A percentile compares a stretch with the other conserved stretches of the same genome.
Evolutionary conservation across 495 filamentous ascomycete species (phyloP).

Genomic region (Apodospora peruviana): DNA sequence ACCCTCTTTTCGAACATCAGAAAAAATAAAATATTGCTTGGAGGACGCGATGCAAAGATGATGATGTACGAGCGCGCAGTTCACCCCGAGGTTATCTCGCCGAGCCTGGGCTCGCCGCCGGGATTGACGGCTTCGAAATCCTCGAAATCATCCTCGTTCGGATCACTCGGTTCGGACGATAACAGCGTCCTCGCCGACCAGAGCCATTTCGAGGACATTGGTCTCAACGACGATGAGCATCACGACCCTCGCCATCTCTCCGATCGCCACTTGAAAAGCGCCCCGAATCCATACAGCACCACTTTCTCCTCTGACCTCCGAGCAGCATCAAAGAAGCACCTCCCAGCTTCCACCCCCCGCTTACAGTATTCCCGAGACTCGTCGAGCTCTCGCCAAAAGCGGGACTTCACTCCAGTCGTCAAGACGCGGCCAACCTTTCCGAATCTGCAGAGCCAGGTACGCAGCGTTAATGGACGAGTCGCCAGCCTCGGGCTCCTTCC

Average conservation of each 20-base stretch:
- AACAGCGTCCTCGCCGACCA: slow-evolving; percentile 62
- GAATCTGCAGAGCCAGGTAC: slow-evolving; percentile 23
- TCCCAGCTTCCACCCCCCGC: slow-evolving; percentile 25
- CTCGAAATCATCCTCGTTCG: slow-evolving; percentile 85
- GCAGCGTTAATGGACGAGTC: slow-evolving; percentile 25
- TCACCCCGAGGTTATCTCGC: slow-evolving; percentile 33
- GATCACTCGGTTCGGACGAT: slow-evolving; percentile 66
- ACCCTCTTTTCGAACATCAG: slow-evolving; percentile 5
- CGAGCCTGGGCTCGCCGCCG: slow-evolving; percentile 72
- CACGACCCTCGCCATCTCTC: slow-evolving; percentile 32
- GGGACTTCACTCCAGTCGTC: slow-evolving; percentile 10
- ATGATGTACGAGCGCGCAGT: slow-evolving; percentile 48
- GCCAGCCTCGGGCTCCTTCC: slow-evolving; percentile 23
- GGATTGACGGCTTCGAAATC: slow-evolving; percentile 81
- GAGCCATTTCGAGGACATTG: slow-evolving; percentile 89
- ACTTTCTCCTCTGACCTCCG: slow-evolving; percentile 38
- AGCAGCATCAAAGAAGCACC: slow-evolving; percentile 31
- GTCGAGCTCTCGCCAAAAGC: slow-evolving; percentile 17
- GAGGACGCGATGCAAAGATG: slow-evolving; percentile 39
- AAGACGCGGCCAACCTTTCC: slow-evolving; percentile 21
- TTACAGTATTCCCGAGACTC: slow-evolving; percentile 21
- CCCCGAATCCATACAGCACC: slow-evolving; percentile 35
- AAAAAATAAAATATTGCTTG: background rate
- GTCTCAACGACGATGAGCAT: slow-evolving; percentile 63
- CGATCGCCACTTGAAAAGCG: slow-evolving; percentile 40